phyloP scores from a whole-genome alignment of 805 yeast species.

The Wickerhamomyces alni region DNA sequence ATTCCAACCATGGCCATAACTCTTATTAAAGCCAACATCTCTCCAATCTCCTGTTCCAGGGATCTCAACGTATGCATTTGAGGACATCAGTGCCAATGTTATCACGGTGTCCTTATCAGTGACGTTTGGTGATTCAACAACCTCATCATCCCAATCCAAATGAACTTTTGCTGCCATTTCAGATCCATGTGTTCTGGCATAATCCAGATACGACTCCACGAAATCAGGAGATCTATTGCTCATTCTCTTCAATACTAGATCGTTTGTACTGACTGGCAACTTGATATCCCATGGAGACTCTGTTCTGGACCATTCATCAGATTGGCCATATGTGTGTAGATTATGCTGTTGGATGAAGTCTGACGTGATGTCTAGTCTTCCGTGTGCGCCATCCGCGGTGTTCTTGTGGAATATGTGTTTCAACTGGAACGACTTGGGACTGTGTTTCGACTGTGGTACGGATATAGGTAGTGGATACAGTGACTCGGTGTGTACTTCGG shows the following conservation, averaged over 20 bases:
- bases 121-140: conserved; percentile 63
- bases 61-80: conserved; percentile 80
- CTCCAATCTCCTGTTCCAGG: conserved; percentile 86
- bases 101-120: conserved; percentile 69
- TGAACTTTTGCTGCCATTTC: conserved; percentile 30
- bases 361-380: conserved; percentile 45
- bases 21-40: conserved; percentile 60
- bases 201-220: conserved; percentile 59
- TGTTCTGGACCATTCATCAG: conserved; percentile 15
- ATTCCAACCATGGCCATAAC: conserved; percentile 80
- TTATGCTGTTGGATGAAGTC: conserved; percentile 24
- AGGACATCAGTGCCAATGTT: conserved; percentile 75
- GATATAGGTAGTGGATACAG: not conserved
- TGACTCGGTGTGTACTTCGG: not conserved
- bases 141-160: conserved; percentile 62
- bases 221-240: conserved; percentile 48
- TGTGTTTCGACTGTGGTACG: not conserved
- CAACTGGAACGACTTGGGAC: conserved; percentile 24
- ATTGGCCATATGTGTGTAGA: conserved; percentile 3
- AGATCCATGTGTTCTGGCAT: conserved; percentile 35
- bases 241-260: conserved; percentile 31
- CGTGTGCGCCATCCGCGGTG: conserved; percentile 38
- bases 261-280: conserved; percentile 24
- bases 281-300: conserved; percentile 35
- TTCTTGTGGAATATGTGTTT: conserved; percentile 62